Base-by-base conservation (phyloP, 2,329 filamentous ascomycete genomes). In the Apiospora marii region DNA sequence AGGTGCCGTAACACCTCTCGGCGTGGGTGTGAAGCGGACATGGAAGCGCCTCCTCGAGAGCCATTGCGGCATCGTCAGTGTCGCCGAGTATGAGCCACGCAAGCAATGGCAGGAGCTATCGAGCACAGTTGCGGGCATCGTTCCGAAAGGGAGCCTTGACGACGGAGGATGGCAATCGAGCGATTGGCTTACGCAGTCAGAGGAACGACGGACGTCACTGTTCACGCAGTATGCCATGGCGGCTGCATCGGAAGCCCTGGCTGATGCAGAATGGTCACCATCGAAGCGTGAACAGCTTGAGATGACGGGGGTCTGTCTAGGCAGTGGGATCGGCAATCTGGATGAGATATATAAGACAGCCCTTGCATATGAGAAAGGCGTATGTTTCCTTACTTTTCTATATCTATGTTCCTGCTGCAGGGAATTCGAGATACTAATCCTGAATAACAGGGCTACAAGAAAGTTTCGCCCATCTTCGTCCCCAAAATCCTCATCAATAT, bases 401-500 rank as follows among this genome's bases (percentile, higher is more conserved):
- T 48, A 7, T 14, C 3, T 19, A 37, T 4, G 19, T 70, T 53
- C 10, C 4, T 49, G 37, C 41, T 30, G n/a, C 27, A 12, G 67
- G 22, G 30, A 70, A 68, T 68, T 43, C 67, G 72, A 49, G 27
- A 68, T 71, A 71, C 73, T 75, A 71, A 77, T 72, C 24, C 24
- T 43, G 27, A 16, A 67, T 70, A 34, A 22, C 71, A 96, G 94
- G 96, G 96, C 75, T 97, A 98, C 82, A 94, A 90, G 77, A 98
- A 96, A 79, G 93, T 98, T 2, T 97, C 95, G 46, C 96, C 96
- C 1, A 85, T 98, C 4, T 98, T 99, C 80, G 95, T 98, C 10
- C 96, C 96, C 8, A 93, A 94, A 77, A 91, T 98, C 10, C 87
- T 99, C 69, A 98, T 97, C 83, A 99, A 99, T 81, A 89, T 99